Evolutionary conservation across 495 filamentous ascomycete genomes (phyloP).

Genomic region (Umbilicaria muhlenbergii): DNA sequence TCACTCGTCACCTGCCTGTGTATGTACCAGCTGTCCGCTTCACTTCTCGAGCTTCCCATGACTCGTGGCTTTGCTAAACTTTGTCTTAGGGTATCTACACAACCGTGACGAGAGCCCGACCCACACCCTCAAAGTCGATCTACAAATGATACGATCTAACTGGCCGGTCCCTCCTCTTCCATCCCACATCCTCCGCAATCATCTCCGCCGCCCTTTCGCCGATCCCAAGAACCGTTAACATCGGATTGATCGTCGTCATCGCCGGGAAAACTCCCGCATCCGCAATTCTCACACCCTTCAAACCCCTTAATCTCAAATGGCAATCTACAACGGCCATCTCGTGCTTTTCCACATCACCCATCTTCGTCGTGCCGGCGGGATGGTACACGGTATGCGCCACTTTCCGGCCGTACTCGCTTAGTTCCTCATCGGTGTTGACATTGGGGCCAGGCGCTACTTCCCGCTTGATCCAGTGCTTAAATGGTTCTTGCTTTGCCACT

Average conservation of each 20-base stretch:
- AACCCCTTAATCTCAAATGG: conserved; percentile 36
- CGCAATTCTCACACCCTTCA: conserved; percentile 45
- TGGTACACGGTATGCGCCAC: conserved; percentile 79
- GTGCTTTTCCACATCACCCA: conserved; percentile 53
- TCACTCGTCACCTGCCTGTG: too few relatives aligned
- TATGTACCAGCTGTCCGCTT: too few relatives aligned
- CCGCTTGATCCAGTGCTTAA: conserved; percentile 63
- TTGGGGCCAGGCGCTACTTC: conserved; percentile 64
- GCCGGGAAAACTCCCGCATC: conserved; percentile 56
- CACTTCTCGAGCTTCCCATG: too few relatives aligned
- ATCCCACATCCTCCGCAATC: conserved; percentile 44
- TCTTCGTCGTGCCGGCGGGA: conserved; percentile 74
- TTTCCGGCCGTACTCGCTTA: conserved; percentile 57
- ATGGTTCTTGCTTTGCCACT: conserved; percentile 53
- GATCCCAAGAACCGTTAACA: conserved; percentile 49
- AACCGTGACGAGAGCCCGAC: too few relatives aligned
- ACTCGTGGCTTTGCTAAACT: too few relatives aligned
- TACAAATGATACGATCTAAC: too few relatives aligned
- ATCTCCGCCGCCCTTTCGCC: conserved; percentile 50
- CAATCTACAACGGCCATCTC: conserved; percentile 48
- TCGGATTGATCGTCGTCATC: conserved; percentile 51
- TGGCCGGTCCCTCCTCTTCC: conserved; percentile 30
- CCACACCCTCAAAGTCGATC: too few relatives aligned
- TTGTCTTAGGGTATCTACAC: too few relatives aligned
- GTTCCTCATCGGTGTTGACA: conserved; percentile 50